phyloP scores from a whole-genome alignment of 2,329 filamentous ascomycete species.

The Epichloe uncinata region DNA sequence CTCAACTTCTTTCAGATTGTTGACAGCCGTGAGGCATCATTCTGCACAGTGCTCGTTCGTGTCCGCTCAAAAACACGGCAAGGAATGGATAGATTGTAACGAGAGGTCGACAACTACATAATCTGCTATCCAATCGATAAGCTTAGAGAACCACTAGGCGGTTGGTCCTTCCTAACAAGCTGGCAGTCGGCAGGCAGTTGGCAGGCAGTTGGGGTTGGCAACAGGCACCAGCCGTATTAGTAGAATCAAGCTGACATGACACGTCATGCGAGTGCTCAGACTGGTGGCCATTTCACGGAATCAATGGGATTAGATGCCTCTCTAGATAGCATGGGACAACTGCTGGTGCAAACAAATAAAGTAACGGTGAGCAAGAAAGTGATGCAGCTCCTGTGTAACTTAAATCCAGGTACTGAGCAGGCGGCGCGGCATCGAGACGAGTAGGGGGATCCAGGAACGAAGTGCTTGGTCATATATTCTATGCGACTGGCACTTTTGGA shows the following conservation, averaged over 20 bases:
- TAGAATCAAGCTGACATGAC: not conserved
- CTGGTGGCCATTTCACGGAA: not conserved
- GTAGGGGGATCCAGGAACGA: not conserved
- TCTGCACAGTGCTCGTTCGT: too few species aligned
- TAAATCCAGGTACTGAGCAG: not conserved
- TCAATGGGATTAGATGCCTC: not conserved
- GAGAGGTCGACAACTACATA: too few species aligned
- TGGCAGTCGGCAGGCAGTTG: not conserved
- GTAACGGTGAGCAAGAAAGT: not conserved
- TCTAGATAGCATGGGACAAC: not conserved
- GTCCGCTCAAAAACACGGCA: too few species aligned
- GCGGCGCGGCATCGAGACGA: not conserved
- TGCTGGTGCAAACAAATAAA: not conserved
- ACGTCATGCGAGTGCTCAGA: not conserved
- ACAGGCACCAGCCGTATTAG: not conserved
- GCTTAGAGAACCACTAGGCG: too few species aligned
- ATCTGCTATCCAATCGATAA: too few species aligned
- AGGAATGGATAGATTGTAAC: too few species aligned
- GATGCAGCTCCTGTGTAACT: not conserved
- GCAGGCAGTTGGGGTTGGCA: not conserved
- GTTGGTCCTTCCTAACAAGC: not conserved
- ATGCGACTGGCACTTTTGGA: not conserved
- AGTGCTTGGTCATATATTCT: not conserved
- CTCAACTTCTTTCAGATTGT: too few species aligned
- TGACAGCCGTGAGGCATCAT: too few species aligned